Conservation (phyloP, 441 rosid genomes). For the Populus hybrid region DNA sequence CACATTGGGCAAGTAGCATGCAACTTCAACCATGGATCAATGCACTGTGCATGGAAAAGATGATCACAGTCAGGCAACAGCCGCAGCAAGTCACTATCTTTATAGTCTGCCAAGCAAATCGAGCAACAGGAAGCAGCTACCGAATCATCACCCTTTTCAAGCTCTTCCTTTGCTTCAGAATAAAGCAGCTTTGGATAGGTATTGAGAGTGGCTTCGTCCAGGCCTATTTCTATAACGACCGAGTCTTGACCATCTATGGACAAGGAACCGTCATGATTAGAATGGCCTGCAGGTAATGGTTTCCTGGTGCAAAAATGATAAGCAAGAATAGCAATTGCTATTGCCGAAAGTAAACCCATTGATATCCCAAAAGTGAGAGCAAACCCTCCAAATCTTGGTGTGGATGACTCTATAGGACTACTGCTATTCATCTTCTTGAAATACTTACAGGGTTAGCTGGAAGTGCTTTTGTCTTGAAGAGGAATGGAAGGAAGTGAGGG, state of each 20-base stretch:
- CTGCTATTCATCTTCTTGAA: not conserved
- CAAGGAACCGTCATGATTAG: not conserved
- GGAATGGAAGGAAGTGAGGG: not conserved
- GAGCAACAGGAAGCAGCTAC: not conserved
- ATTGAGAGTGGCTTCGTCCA: conserved; percentile 15
- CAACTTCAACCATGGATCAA: conserved; percentile 20
- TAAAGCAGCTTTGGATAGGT: conserved; percentile 11
- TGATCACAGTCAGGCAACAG: conserved; percentile 19
- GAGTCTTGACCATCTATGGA: not conserved
- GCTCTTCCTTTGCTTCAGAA: not conserved
- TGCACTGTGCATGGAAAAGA: conserved; percentile 15
- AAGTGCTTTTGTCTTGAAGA: not conserved
- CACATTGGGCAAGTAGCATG: conserved; percentile 17
- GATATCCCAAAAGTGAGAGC: not conserved
- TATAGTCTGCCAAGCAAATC: conserved; percentile 22
- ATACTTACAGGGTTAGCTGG: not conserved
- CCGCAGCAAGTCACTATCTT: conserved; percentile 13
- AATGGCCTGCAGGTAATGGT: not conserved
- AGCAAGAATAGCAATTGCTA: not conserved
- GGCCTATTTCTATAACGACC: conserved; percentile 1
- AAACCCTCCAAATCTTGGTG: not conserved
- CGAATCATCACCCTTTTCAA: not conserved
- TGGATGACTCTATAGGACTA: not conserved
- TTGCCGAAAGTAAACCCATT: not conserved
- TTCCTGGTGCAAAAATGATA: conserved; percentile 6